Evolutionary conservation across 108 stramenopile genomes (phyloP), one percentile per base, ranked within the genome.

Genomic region (Parietichytrium sp.): DNA sequence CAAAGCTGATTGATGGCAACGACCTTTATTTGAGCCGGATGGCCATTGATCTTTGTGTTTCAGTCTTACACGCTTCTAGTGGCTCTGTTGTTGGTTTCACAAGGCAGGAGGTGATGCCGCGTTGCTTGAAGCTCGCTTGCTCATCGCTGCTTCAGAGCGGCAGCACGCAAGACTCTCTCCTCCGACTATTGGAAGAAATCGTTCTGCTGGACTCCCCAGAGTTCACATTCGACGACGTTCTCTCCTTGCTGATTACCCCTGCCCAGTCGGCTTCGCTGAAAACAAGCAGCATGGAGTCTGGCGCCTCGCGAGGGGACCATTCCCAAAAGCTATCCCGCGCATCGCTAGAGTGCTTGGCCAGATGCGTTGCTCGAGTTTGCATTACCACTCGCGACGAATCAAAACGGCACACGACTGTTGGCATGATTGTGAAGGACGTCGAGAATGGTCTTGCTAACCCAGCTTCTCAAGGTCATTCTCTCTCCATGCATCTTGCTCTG

Each of bases 1-100:
- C 95, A 10, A 51, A 82, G 54, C 83, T 96, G 36, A 86, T 97
- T 47, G 81, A 89, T 18, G 95, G 95, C 82, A 84, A 88, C n/a
- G 98, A 98, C 85, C 87, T 97, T 23, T 95, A 96, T 83, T 81
- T 97, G 49, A 93, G 93, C 50, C 93, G 96, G 61, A 88, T 96
- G 77, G 86, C 84, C 3, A 50, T 87, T 33, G 16, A 49, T 29
- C 48, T 29, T 38, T 86, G 86, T 29, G 86, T 89, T 36, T 91
- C 93, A 33, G 85, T 88, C 47, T 83, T 94, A 54, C 15, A 48
- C 4, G 55, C 47, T 25, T 31, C 53, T n/a, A 26, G 54, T 38
- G n/a, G 25, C 3, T 48, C 50, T 8, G 38, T 51, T 7, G 72
- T 51, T 20, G 51, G 18, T 31, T n/a, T 51, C 1, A 50, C 29